These are phyloP conservation scores for Rauvolfia tetraphylla DNA, from an alignment of 257 asterid genomes.

Conservation along the genomic window DNA sequence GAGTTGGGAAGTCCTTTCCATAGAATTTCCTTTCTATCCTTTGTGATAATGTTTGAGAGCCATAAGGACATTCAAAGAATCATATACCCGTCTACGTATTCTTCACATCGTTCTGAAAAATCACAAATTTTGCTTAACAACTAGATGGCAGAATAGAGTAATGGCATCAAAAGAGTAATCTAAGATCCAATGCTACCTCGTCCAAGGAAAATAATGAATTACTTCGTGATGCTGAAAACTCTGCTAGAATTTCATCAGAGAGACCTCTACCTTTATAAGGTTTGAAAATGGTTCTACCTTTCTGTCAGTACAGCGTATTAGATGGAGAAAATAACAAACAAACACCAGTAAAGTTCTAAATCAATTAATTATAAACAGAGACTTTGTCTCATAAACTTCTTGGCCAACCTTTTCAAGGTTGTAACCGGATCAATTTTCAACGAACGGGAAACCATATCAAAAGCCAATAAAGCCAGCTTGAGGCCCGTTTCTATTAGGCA, in stretches of 20 bases:
- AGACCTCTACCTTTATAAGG: not conserved
- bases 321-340: not conserved
- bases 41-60: constrained; percentile 21
- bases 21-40: constrained; percentile 20
- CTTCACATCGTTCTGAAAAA: constrained; percentile 23
- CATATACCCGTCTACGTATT: constrained; percentile 26
- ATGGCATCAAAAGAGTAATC: not conserved
- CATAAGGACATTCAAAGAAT: constrained; percentile 26
- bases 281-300: not conserved
- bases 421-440: not conserved
- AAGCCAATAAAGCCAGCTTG: not conserved
- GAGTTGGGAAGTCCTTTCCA: constrained; percentile 24
- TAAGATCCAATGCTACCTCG: constrained; percentile 11
- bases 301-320: not conserved
- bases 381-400: not conserved
- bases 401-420: not conserved
- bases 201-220: constrained; percentile 13
- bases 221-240: constrained; percentile 10
- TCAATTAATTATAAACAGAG: not conserved
- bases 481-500: not conserved
- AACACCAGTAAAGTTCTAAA: not conserved
- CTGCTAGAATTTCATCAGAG: constrained; percentile 22
- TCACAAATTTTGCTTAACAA: not conserved
- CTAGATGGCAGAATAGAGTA: not conserved
- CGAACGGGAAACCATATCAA: not conserved